These are phyloP conservation scores for Sequoiadendron giganteum DNA, from an alignment of 75 land plant genomes.

Conservation along the genomic window DNA sequence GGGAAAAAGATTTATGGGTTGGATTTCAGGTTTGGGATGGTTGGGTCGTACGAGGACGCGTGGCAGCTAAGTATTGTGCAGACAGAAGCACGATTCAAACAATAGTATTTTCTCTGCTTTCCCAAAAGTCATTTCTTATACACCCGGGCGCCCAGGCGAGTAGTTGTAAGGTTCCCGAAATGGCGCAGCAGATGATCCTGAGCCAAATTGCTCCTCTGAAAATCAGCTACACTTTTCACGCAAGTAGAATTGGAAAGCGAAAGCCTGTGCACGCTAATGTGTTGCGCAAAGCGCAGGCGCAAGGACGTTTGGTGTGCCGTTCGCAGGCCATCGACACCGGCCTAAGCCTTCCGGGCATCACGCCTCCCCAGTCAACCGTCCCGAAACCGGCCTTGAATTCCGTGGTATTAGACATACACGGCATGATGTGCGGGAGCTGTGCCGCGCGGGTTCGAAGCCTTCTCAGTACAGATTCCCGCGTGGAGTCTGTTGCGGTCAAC, in stretches of 20 bases:
- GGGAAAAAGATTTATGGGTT: too few relatives aligned
- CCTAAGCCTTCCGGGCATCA: background rate
- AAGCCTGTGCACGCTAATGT: background rate
- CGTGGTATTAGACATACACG: conserved; percentile 78
- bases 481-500: conserved; percentile 86
- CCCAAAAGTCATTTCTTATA: too few relatives aligned
- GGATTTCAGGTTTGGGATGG: too few relatives aligned
- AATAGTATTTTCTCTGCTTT: too few relatives aligned
- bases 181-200: background rate
- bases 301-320: background rate
- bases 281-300: background rate
- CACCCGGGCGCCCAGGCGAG: background rate
- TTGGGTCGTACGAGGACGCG: too few relatives aligned
- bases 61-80: too few relatives aligned
- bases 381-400: conserved; percentile 13
- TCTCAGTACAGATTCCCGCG: conserved; percentile 62
- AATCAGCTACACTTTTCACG: background rate
- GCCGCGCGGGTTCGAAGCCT: conserved; percentile 78
- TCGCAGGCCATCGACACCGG: background rate
- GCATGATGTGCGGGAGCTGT: conserved; percentile 99
- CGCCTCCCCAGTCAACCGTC: background rate
- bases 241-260: background rate
- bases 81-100: too few relatives aligned
- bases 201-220: background rate
- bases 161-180: background rate